A percentile compares a stretch with the other conserved stretches of the same genome.
phyloP scores from a whole-genome alignment of 2,329 filamentous ascomycete genomes.

The Phaeoacremonium minimum region DNA sequence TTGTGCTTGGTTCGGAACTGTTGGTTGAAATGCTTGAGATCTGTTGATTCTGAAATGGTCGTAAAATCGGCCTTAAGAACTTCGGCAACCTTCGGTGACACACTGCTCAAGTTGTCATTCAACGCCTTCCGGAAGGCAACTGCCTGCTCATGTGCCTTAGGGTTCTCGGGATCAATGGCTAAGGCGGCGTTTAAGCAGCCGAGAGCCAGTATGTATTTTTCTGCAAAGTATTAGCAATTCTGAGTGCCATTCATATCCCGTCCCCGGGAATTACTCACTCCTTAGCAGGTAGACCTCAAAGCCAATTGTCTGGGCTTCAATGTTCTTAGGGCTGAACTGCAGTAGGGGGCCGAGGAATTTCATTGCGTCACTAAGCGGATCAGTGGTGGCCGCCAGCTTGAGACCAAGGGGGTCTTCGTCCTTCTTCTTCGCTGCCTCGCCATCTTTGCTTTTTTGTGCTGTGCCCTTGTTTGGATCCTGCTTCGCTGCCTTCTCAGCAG shows the following conservation, averaged over 20 bases:
- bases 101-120: constrained; percentile 50
- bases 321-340: constrained; percentile 74
- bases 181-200: constrained; percentile 76
- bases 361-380: constrained; percentile 80
- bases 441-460: constrained; percentile 53
- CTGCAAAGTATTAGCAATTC: constrained; percentile 47
- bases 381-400: constrained; percentile 73
- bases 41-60: constrained; percentile 49
- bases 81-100: constrained; percentile 62
- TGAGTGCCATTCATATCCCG: no score
- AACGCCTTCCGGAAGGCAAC: constrained; percentile 64
- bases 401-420: constrained; percentile 84
- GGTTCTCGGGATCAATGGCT: constrained; percentile 63
- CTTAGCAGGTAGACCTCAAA: constrained; percentile 87
- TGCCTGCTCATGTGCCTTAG: constrained; percentile 71
- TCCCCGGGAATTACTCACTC: constrained; percentile 70
- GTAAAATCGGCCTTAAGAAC: constrained; percentile 67
- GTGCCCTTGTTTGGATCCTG: constrained; percentile 79
- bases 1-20: constrained; percentile 61
- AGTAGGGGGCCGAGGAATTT: constrained; percentile 81
- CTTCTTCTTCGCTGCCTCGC: constrained; percentile 70
- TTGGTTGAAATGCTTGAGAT: constrained; percentile 62
- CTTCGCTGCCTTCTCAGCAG: constrained; percentile 73
- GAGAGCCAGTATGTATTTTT: constrained; percentile 82
- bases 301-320: constrained; percentile 77